Percentiles rank a stretch among this genome's conserved stretches.
Conservation (phyloP, 2,329 filamentous ascomycete species). For the Fusarium marasasianum region DNA sequence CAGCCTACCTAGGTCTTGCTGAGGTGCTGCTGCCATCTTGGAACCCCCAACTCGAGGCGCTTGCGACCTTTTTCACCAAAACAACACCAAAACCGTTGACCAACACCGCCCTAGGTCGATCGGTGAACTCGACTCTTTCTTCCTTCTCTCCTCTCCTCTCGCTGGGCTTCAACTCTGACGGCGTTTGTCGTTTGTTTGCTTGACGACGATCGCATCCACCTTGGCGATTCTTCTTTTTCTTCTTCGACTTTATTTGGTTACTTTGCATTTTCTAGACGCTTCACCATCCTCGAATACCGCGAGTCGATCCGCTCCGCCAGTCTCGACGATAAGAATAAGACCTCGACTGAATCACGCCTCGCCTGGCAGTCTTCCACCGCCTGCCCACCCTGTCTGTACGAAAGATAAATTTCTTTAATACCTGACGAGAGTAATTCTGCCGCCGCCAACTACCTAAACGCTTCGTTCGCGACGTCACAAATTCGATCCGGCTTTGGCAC, state of each 20-base stretch:
- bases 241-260: neutral
- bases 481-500: constrained; percentile 18
- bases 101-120: constrained; percentile 39
- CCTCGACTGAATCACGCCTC: constrained; percentile 36
- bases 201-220: constrained; percentile 17
- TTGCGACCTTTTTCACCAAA: constrained; percentile 45
- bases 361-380: constrained; percentile 1
- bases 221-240: constrained; percentile 17
- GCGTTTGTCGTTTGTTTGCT: constrained; percentile 15
- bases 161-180: neutral
- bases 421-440: constrained; percentile 21
- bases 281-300: constrained; percentile 5
- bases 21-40: constrained; percentile 15
- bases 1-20: neutral
- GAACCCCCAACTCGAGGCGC: constrained; percentile 40
- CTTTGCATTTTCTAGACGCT: neutral
- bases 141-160: constrained; percentile 4
- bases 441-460: constrained; percentile 1
- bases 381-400: constrained; percentile 1
- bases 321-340: constrained; percentile 14
- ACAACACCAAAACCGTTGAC: constrained; percentile 38
- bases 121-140: constrained; percentile 27
- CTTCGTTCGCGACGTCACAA: constrained; percentile 14
- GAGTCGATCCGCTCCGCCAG: constrained; percentile 3
- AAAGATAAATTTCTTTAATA: constrained; percentile 15